Evolutionary conservation across 176 grass and related monocot genomes (phyloP).

Genomic region (Phoenix dactylifera): DNA sequence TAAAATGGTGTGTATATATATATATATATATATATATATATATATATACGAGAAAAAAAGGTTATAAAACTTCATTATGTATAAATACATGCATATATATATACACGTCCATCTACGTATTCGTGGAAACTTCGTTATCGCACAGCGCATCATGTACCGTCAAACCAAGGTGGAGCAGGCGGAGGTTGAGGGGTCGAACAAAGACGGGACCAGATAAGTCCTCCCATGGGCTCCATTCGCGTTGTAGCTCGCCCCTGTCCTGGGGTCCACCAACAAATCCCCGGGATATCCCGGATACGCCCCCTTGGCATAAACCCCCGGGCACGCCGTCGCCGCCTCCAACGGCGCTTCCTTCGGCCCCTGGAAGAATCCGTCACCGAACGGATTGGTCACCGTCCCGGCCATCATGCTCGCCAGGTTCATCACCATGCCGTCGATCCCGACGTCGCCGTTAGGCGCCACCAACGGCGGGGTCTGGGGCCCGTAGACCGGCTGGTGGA

Average conservation of each 20-base stretch:
- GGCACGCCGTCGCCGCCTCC: slow-evolving; percentile 42
- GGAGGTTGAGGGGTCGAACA: slow-evolving; percentile 24
- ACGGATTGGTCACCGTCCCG: slow-evolving; percentile 38
- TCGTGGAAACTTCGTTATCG: too few relatives aligned
- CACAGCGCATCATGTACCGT: too few relatives aligned
- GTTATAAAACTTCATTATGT: too few relatives aligned
- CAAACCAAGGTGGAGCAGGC: slow-evolving; percentile 28
- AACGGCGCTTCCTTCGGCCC: slow-evolving; percentile 34
- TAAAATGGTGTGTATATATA: too few relatives aligned
- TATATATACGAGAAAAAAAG: too few relatives aligned
- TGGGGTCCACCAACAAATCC: slow-evolving; percentile 21
- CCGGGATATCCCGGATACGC: slow-evolving; percentile 46
- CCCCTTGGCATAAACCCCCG: slow-evolving; percentile 29
- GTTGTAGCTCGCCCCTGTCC: slow-evolving; percentile 41
- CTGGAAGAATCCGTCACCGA: slow-evolving; percentile 40
- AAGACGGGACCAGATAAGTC: slow-evolving; percentile 39
- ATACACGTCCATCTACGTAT: too few relatives aligned
- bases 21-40: too few relatives aligned
- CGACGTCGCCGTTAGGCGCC: slow-evolving; percentile 41
- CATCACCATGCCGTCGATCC: slow-evolving; percentile 40
- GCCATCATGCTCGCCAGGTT: slow-evolving; percentile 42
- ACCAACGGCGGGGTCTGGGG: slow-evolving; percentile 17
- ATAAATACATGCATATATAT: too few relatives aligned
- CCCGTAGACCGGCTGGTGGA: slow-evolving; percentile 37
- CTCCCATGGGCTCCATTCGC: slow-evolving; percentile 24